These are phyloP conservation scores for Lolium perenne DNA, from an alignment of 176 grass and related monocot genomes.

Conservation along the genomic window DNA sequence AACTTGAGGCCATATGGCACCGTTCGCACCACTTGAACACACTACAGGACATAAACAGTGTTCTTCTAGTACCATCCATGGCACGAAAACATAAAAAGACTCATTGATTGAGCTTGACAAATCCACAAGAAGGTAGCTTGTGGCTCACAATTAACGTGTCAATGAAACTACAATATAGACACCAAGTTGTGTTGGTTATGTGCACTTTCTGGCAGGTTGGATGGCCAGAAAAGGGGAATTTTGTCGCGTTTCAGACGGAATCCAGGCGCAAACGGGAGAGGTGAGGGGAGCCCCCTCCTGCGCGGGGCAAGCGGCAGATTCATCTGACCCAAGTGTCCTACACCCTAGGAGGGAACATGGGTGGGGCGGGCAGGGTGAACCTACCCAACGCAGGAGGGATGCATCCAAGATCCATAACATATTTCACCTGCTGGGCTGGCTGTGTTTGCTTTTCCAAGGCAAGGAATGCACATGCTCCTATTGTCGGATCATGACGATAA, in stretches of 20 bases:
- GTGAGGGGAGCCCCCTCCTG: background rate
- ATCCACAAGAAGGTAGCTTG: no score
- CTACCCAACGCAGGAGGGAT: no score
- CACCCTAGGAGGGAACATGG: background rate
- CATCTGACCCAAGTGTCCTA: background rate
- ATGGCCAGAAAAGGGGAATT: background rate
- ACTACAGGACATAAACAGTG: background rate
- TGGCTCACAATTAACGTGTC: no score
- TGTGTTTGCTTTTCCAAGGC: no score
- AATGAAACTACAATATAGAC: no score
- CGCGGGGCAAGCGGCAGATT: background rate
- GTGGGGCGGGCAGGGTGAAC: no score
- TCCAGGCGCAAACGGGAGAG: background rate
- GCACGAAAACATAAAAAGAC: no score
- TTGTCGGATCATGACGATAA: no score
- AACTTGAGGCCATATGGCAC: background rate
- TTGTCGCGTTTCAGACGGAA: background rate
- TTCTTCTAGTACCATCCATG: background rate
- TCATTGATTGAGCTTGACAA: no score
- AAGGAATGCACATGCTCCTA: no score
- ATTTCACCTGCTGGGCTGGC: no score
- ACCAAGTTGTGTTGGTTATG: background rate
- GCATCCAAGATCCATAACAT: no score
- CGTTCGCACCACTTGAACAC: background rate
- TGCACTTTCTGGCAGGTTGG: background rate